Conservation (phyloP, 257 asterid species). For the Nicotiana benthamiana region DNA sequence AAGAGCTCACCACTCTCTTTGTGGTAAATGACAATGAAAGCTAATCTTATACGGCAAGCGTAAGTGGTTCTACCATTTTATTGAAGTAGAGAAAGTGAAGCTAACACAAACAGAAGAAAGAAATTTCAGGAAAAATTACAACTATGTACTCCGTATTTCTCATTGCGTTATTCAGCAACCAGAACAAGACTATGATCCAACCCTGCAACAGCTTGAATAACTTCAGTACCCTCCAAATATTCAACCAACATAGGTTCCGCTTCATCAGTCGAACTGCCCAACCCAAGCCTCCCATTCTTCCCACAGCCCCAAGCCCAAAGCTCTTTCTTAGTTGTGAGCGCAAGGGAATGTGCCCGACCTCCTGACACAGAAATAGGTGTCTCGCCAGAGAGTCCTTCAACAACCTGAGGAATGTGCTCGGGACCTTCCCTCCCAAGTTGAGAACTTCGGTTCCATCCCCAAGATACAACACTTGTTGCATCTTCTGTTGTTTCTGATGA, state of each 20-base stretch:
- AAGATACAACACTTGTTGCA: conserved; percentile 40
- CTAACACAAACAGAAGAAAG: not conserved
- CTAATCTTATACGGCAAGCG: not conserved
- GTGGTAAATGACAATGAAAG: no score
- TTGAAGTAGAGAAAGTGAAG: not conserved
- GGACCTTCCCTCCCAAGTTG: conserved; percentile 85
- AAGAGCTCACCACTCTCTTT: no score
- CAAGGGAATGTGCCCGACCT: conserved; percentile 77
- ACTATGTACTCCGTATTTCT: not conserved
- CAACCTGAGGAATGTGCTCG: conserved; percentile 35
- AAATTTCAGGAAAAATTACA: not conserved
- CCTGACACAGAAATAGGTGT: conserved; percentile 48
- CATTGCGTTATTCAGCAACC: conserved; percentile 28
- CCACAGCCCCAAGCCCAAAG: conserved; percentile 95
- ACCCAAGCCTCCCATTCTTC: conserved; percentile 82
- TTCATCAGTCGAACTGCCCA: conserved; percentile 77
- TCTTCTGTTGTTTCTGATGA: conserved; percentile 19
- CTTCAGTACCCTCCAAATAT: conserved; percentile 48
- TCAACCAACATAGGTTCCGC: conserved; percentile 58
- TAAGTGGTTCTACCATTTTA: not conserved
- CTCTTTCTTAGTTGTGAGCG: conserved; percentile 46
- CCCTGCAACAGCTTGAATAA: conserved; percentile 76
- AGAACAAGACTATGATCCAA: conserved; percentile 82
- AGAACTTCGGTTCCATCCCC: conserved; percentile 88
- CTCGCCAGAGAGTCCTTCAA: conserved; percentile 42